Percentiles rank a stretch among this genome's conserved stretches.
Evolutionary conservation across 2,329 filamentous ascomycete species (phyloP).

Genomic region (Verticillium zaregamsianum): DNA sequence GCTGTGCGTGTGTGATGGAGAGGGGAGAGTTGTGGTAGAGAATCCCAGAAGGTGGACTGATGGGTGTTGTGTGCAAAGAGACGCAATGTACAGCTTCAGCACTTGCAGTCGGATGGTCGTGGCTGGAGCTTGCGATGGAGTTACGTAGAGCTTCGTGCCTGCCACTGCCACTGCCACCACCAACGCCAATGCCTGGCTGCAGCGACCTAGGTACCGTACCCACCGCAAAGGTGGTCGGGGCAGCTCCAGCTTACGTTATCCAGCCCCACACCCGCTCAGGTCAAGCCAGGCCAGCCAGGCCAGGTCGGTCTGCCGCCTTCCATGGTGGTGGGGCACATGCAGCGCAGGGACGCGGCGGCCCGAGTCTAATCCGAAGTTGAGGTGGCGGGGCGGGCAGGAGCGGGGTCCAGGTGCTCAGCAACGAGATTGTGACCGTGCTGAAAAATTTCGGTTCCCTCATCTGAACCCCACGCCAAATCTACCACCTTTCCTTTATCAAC

Average conservation of each 20-base stretch:
- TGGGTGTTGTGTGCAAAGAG: slow-evolving; percentile 6
- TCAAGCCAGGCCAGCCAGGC: too few species aligned
- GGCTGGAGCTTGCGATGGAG: slow-evolving; percentile 2
- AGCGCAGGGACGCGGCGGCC: slow-evolving; percentile 6
- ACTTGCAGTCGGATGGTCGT: background rate
- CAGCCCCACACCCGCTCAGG: background rate
- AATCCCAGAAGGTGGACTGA: background rate
- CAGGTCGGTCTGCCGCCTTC: background rate
- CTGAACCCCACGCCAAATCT: slow-evolving; percentile 14
- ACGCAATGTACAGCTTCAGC: background rate
- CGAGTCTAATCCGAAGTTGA: slow-evolving; percentile 15
- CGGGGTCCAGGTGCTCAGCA: slow-evolving; percentile 10
- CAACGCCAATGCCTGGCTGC: background rate
- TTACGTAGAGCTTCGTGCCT: slow-evolving; percentile 5
- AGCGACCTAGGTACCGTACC: background rate
- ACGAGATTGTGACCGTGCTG: slow-evolving; percentile 8
- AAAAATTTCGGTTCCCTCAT: slow-evolving; percentile 39
- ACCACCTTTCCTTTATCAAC: slow-evolving; percentile 18
- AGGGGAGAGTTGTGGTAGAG: background rate
- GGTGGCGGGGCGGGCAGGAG: slow-evolving; percentile 8
- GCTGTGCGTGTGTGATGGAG: background rate
- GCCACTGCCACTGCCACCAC: background rate
- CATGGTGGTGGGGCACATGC: background rate
- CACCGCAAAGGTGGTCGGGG: background rate
- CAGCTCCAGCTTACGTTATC: background rate